phyloP scores from a whole-genome alignment of 805 yeast species.

The Jamesozyma jinghongensis region DNA sequence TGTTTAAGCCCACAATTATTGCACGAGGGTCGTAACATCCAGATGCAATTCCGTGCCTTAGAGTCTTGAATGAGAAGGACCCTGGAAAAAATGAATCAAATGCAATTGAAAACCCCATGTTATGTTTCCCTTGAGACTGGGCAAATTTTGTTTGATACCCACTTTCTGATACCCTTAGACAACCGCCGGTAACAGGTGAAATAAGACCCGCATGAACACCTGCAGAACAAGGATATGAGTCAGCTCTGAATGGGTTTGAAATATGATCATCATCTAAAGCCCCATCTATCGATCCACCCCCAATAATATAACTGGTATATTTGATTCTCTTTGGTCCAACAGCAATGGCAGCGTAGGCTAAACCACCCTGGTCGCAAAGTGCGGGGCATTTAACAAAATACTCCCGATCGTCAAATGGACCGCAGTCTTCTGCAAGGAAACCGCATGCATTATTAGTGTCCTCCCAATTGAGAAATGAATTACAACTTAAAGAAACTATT shows the following conservation, averaged over 20 bases:
- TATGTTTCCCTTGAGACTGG: constrained; percentile 40
- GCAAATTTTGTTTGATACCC: constrained; percentile 47
- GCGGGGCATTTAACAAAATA: constrained; percentile 77
- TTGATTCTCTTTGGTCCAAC: constrained; percentile 63
- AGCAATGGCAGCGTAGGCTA: constrained; percentile 65
- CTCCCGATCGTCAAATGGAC: constrained; percentile 35
- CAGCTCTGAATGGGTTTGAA: constrained; percentile 69
- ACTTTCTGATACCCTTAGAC: constrained; percentile 50
- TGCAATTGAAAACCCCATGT: constrained; percentile 40
- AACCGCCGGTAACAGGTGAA: constrained; percentile 70
- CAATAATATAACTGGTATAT: constrained; percentile 64
- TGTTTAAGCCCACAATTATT: constrained; percentile 45
- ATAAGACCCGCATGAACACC: constrained; percentile 80
- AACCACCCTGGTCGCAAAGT: constrained; percentile 67
- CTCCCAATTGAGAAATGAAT: constrained; percentile 45
- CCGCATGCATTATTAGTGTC: constrained; percentile 79
- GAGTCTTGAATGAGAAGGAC: constrained; percentile 52
- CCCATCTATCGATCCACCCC: constrained; percentile 48
- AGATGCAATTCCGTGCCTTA: constrained; percentile 29
- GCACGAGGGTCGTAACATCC: constrained; percentile 68
- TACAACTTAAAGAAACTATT: constrained; percentile 34
- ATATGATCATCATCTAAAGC: constrained; percentile 22
- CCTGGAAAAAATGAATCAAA: constrained; percentile 70
- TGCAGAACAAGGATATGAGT: constrained; percentile 82
- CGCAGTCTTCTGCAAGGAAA: constrained; percentile 52